Conservation (phyloP, 306 rosid genomes). For the Benincasa hispida region DNA sequence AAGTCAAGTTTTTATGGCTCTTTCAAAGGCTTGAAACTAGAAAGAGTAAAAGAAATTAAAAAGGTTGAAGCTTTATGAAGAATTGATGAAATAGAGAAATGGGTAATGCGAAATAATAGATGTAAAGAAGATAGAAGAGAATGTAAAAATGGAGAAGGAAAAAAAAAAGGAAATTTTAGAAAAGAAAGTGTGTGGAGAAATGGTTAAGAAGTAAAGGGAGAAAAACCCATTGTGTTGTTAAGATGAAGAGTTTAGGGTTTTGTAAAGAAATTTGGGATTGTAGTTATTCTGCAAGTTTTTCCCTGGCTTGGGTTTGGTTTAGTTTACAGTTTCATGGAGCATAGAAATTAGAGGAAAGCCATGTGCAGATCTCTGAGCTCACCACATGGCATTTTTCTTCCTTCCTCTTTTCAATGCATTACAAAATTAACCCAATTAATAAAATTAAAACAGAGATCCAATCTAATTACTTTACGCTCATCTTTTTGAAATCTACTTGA, state of each 20-base stretch:
- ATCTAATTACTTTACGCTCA: too few species aligned
- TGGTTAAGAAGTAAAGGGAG: neutral
- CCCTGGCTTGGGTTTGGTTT: conserved; percentile 16
- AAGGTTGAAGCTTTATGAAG: neutral
- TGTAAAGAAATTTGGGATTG: too few species aligned
- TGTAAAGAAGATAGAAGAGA: too few species aligned
- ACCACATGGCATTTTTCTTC: conserved; percentile 45
- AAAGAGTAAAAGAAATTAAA: neutral
- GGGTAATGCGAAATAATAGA: too few species aligned
- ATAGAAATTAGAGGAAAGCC: conserved; percentile 50
- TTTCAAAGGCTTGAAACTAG: too few species aligned
- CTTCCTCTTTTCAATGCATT: conserved; percentile 3
- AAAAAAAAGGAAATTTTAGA: too few species aligned
- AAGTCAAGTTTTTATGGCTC: neutral
- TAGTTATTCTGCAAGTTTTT: neutral
- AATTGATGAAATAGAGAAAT: neutral
- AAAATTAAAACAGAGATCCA: neutral
- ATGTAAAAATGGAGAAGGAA: neutral
- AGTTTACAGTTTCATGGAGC: conserved; percentile 15
- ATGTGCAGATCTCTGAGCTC: conserved; percentile 70
- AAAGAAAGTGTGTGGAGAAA: neutral
- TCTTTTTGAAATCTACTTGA: too few species aligned
- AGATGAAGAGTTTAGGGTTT: neutral
- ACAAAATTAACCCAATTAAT: neutral
- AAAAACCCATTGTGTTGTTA: neutral